phyloP scores from a whole-genome alignment of 2,329 filamentous ascomycete genomes.

The Talaromyces sp. region DNA sequence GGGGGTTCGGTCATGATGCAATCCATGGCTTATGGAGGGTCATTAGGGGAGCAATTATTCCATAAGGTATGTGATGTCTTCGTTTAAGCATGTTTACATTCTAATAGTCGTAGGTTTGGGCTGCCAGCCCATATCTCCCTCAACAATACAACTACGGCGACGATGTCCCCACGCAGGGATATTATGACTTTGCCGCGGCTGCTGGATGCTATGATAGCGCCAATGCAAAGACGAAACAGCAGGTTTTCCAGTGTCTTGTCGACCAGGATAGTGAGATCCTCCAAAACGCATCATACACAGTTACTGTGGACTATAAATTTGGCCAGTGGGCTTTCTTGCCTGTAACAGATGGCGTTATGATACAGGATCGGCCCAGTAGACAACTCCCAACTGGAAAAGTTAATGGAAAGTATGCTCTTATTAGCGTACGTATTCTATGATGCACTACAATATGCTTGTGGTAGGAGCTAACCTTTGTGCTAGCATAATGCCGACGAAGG shows the following conservation, averaged over 20 bases:
- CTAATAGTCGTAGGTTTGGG: conserved; percentile 20
- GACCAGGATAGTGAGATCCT: conserved; percentile 27
- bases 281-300: conserved; percentile 27
- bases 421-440: conserved; percentile 20
- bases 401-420: conserved; percentile 29
- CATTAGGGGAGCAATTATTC: neutral
- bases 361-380: conserved; percentile 42
- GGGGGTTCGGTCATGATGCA: conserved; percentile 21
- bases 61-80: neutral
- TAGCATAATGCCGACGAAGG: conserved; percentile 41
- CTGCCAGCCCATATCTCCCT: conserved; percentile 50
- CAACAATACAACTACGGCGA: conserved; percentile 50
- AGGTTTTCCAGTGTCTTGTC: conserved; percentile 40
- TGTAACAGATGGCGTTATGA: conserved; percentile 47
- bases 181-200: conserved; percentile 40
- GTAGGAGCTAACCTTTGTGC: conserved; percentile 9
- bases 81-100: neutral
- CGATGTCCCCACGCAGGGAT: conserved; percentile 38
- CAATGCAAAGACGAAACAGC: conserved; percentile 15
- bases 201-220: conserved; percentile 35
- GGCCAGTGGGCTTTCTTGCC: conserved; percentile 45
- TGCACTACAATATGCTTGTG: conserved; percentile 30
- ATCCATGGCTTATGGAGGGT: conserved; percentile 9
- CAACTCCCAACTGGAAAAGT: conserved; percentile 41
- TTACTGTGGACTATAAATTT: conserved; percentile 36